Evolutionary conservation across 768 basidiomycete species (phyloP), one percentile per base, ranked within the genome.

Genomic region (Dioszegia aurantiaca): DNA sequence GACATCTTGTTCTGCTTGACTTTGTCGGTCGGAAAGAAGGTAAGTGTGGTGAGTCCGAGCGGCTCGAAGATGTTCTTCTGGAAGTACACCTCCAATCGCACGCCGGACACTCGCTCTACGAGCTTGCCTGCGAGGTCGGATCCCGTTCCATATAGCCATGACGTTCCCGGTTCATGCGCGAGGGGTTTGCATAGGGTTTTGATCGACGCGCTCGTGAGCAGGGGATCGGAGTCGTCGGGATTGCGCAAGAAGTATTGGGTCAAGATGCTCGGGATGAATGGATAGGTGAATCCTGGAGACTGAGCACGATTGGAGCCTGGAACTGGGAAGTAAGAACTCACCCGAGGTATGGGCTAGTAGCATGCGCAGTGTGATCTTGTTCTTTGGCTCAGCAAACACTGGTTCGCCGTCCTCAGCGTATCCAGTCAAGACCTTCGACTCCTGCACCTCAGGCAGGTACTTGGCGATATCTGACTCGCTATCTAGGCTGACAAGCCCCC

Each of bases 321-420:
- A 8, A 45, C 6, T 45, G 21, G 19, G 46, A 16, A n/a, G 6
- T 10, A 42, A 61, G 10, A 14, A 40, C 58, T 33, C 28, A 72
- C 75, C 75, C n/a, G 69, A 55, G 1, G 67, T 68, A 49, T 77
- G 76, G 11, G 59, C 67, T 46, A 75, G 43, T 33, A 77, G 62
- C 68, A 66, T 66, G 49, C 65, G 39, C 23, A 74, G 46, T 1
- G 74, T 76, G 28, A 73, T 60, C 14, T 54, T 52, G 9, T 56
- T 64, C 44, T 60, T 60, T 8, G 64, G 55, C 19, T 67, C 57
- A 6, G 40, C 63, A 16, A 68, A 39, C 0, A 61, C n/a, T 1
- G 62, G 59, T 24, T 56, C 37, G 21, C 58, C 64, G 8, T 67
- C 56, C 16, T 62, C 62, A 2, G 62, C 54, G n/a, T 62, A 68